Evolutionary conservation across 495 filamentous ascomycete genomes (phyloP).

Genomic region (Neurospora tetraspora): DNA sequence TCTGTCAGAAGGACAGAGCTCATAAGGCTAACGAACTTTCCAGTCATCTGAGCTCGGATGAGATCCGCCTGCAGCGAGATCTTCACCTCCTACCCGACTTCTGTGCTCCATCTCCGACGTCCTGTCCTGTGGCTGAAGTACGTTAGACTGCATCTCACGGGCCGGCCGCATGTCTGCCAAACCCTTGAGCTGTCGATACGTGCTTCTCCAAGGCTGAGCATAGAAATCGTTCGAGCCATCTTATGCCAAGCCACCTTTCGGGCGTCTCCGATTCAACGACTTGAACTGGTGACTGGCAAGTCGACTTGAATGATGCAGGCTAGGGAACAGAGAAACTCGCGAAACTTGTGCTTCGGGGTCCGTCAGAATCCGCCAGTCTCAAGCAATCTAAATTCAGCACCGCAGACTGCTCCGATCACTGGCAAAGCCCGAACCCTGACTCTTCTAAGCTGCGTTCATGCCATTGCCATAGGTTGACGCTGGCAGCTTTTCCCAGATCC

Average conservation of each 20-base stretch:
- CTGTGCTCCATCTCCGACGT: neutral
- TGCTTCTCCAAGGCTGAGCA: neutral
- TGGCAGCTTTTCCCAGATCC: neutral
- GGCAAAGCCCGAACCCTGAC: neutral
- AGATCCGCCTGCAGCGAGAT: neutral
- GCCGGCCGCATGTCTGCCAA: neutral
- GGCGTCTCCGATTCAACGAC: neutral
- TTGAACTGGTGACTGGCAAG: neutral
- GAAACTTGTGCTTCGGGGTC: neutral
- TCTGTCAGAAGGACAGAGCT: neutral
- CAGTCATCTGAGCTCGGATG: neutral
- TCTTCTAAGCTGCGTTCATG: neutral
- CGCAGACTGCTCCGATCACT: neutral
- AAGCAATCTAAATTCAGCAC: too few species aligned
- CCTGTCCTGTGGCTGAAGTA: neutral
- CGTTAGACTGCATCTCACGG: neutral
- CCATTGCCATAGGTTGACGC: neutral
- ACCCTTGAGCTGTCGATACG: neutral
- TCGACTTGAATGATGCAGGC: neutral
- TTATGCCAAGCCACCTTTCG: neutral
- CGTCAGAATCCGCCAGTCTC: neutral
- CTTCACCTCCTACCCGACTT: neutral
- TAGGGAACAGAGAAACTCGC: neutral
- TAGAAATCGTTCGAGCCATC: neutral
- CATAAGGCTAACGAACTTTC: neutral